These are phyloP conservation scores for Suillus paluster DNA, from an alignment of 768 basidiomycete species.

Conservation along the genomic window DNA sequence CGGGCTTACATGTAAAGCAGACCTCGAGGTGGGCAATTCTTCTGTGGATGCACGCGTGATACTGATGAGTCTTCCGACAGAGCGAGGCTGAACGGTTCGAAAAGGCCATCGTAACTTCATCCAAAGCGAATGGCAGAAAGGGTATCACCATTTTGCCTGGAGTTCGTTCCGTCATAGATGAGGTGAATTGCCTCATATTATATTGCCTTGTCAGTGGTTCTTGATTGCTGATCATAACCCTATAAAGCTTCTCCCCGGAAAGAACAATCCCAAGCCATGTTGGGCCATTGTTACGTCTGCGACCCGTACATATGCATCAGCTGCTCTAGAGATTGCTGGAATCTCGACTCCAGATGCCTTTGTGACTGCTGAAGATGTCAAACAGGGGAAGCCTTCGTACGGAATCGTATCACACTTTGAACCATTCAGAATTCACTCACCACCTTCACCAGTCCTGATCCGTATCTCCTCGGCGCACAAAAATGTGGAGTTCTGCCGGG, in stretches of 20 bases:
- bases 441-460: slow-evolving; percentile 65
- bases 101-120: slow-evolving; percentile 69
- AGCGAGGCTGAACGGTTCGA: slow-evolving; percentile 81
- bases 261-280: slow-evolving; percentile 53
- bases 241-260: slow-evolving; percentile 31
- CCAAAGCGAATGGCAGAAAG: slow-evolving; percentile 53
- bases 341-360: slow-evolving; percentile 75
- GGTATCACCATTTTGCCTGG: slow-evolving; percentile 80
- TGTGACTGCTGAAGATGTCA: slow-evolving; percentile 84
- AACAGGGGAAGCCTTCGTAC: slow-evolving; percentile 79
- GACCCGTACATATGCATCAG: slow-evolving; percentile 72
- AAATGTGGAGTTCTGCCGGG: slow-evolving; percentile 64
- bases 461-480: slow-evolving; percentile 86
- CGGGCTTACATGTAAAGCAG: slow-evolving; percentile 64
- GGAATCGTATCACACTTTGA: slow-evolving; percentile 16
- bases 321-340: slow-evolving; percentile 68
- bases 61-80: slow-evolving; percentile 40
- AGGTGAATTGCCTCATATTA: slow-evolving; percentile 40
- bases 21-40: slow-evolving; percentile 60
- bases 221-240: slow-evolving; percentile 22
- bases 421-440: slow-evolving; percentile 7
- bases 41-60: neutral
- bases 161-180: slow-evolving; percentile 58
- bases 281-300: slow-evolving; percentile 94
- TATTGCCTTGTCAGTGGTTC: slow-evolving; percentile 37